Base-by-base conservation (phyloP, 1,139 yeast genomes). In the Scheffersomyces cryptocercus region DNA sequence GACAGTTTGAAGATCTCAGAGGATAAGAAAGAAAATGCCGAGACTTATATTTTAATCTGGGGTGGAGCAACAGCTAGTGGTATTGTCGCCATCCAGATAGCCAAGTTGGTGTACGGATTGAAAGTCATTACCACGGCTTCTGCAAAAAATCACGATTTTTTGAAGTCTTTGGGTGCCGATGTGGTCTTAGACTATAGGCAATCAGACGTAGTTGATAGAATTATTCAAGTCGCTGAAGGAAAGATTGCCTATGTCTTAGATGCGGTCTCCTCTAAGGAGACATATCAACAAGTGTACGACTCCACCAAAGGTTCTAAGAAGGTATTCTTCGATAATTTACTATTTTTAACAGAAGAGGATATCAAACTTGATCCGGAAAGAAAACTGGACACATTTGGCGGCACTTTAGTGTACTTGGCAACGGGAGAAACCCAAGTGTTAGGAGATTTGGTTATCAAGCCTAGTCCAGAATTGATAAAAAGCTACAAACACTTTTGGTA, bases 81-180 rank as follows among this genome's bases (percentile, higher is more conserved):
- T 1, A 54, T 72, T 7, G 70, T 70, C 47, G 55, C 67, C 10
- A 61, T 68, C 15, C 81, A 75, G 49, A 49, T 75, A 26, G 77
- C 79, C 2, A 72, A 62, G 46, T 48, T 67, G 36, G 58, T 73
- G 9, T 64, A 69, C 16, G 72, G 70, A 1, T 53, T 70, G 34
- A 67, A 61, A 32, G 75, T 75, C n/a, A 60, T 73, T 29, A 62
- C 73, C 3, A 59, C 75, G 10, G 68, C 80, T 2, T 62, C 77
- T 29, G 39, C 44, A 10, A 61, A 56, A 29, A 71, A 81, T 56
- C 67, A 66, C 45, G 70, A 64, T 8, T 58, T 58, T 40, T 61
- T 82, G 50, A 71, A 68, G 51, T 45, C 60, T 0, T 51, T 77
- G n/a, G 93, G 91, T 48, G 89, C 88, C 16, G 85, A 81, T 53